phyloP scores from a whole-genome alignment of 306 rosid genomes.

The Prunus davidiana region DNA sequence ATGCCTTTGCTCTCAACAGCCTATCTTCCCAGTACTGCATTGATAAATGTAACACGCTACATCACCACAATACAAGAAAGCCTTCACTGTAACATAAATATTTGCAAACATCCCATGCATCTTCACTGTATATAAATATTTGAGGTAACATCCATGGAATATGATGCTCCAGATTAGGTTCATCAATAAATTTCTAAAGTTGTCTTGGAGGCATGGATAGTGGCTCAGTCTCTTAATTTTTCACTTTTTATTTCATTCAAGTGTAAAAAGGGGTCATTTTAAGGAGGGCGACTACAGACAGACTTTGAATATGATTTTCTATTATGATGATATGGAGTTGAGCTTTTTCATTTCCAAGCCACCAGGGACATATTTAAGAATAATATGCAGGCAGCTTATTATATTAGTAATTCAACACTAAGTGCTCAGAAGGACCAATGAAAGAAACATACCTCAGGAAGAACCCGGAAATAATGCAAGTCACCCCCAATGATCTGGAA shows the following conservation, averaged over 20 bases:
- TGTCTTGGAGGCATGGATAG: neutral
- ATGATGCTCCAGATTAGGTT: neutral
- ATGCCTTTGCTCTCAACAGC: conserved; percentile 80
- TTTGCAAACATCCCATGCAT: neutral
- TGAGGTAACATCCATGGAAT: neutral
- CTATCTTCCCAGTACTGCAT: conserved; percentile 97
- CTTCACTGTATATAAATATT: neutral
- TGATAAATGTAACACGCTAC: conserved; percentile 13
- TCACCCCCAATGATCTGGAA: conserved; percentile 94
- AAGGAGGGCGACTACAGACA: neutral
- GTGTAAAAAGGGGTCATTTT: neutral
- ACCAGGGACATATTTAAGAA: too few species aligned
- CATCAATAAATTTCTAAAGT: neutral
- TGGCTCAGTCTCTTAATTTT: neutral
- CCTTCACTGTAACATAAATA: conserved; percentile 22
- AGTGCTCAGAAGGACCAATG: neutral
- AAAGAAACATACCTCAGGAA: conserved; percentile 66
- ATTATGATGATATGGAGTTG: too few species aligned
- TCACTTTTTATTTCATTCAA: neutral
- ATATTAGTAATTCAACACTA: neutral
- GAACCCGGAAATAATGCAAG: conserved; percentile 87
- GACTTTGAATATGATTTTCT: neutral
- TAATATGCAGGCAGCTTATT: too few species aligned
- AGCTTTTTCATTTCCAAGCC: too few species aligned
- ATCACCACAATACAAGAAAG: conserved; percentile 17